Percentiles rank a stretch among this genome's conserved stretches.
Evolutionary conservation across 2,329 filamentous ascomycete genomes (phyloP).

Genomic region (Emergomyces orientalis): DNA sequence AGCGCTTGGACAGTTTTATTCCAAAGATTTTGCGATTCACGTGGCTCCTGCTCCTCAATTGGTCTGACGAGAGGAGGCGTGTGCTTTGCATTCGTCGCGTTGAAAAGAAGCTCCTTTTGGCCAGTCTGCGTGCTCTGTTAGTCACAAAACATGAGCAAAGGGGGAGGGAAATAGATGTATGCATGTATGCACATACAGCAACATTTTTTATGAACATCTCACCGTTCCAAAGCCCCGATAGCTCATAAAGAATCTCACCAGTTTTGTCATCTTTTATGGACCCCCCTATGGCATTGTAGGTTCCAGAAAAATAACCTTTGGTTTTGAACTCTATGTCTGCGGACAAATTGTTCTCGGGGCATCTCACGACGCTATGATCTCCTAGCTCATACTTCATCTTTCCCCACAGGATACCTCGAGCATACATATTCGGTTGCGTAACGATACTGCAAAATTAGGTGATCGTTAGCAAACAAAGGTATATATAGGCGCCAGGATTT

Average conservation of each 20-base stretch:
- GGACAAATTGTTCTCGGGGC: slow-evolving; percentile 74
- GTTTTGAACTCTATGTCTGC: slow-evolving; percentile 98
- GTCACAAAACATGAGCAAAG: background rate
- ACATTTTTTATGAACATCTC: slow-evolving; percentile 89
- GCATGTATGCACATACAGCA: slow-evolving; percentile 46
- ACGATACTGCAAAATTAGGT: slow-evolving; percentile 54
- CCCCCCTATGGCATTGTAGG: slow-evolving; percentile 92
- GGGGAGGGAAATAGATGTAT: background rate
- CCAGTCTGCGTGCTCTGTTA: slow-evolving; percentile 55
- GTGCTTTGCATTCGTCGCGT: slow-evolving; percentile 69
- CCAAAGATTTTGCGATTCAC: slow-evolving; percentile 88
- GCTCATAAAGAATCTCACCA: slow-evolving; percentile 78
- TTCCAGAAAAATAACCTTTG: slow-evolving; percentile 92
- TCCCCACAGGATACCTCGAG: slow-evolving; percentile 88
- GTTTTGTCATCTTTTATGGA: slow-evolving; percentile 80
- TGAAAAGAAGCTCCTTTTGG: slow-evolving; percentile 81
- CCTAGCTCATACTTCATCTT: slow-evolving; percentile 99
- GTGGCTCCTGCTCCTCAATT: slow-evolving; percentile 74
- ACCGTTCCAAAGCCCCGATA: slow-evolving; percentile 86
- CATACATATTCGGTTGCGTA: slow-evolving; percentile 99
- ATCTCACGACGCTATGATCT: slow-evolving; percentile 86
- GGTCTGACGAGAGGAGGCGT: slow-evolving; percentile 65
- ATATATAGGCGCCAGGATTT: background rate
- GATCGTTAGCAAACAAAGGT: slow-evolving; percentile 7
- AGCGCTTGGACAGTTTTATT: slow-evolving; percentile 70